phyloP scores from a whole-genome alignment of 768 basidiomycete species.

The Hygrocybe coccinea region DNA sequence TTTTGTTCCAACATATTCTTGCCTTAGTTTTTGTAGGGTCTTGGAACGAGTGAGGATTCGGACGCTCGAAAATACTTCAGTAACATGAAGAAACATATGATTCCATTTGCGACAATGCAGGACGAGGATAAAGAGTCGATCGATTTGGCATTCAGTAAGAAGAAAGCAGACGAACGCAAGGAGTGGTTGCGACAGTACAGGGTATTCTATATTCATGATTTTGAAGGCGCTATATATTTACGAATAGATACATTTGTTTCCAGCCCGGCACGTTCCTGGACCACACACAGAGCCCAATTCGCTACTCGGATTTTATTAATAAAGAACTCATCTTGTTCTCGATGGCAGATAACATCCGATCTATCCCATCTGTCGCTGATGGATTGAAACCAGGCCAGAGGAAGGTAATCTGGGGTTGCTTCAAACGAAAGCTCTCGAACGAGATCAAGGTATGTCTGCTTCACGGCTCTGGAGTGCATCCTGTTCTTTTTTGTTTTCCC shows the following conservation, averaged over 20 bases:
- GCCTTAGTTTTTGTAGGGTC: constrained; percentile 55
- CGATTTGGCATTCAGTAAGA: constrained; percentile 99
- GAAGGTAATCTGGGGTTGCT: constrained; percentile 94
- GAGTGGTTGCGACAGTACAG: constrained; percentile 95
- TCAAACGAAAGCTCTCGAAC: constrained; percentile 87
- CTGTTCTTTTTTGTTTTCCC: neutral
- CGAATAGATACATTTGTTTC: constrained; percentile 2
- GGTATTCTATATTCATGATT: constrained; percentile 35
- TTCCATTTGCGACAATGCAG: constrained; percentile 79
- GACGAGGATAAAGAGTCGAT: constrained; percentile 84
- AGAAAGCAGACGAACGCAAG: constrained; percentile 96
- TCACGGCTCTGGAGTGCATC: neutral
- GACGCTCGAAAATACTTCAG: constrained; percentile 93
- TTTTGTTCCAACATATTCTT: constrained; percentile 2
- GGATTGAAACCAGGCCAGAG: constrained; percentile 97
- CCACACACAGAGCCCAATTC: constrained; percentile 80
- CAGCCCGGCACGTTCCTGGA: constrained; percentile 93
- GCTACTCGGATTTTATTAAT: constrained; percentile 94
- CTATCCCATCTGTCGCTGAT: constrained; percentile 90
- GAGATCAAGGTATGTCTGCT: constrained; percentile 70
- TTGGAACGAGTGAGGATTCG: constrained; percentile 86
- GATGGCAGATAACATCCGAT: constrained; percentile 98
- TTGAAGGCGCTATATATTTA: neutral
- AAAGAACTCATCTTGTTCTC: constrained; percentile 97
- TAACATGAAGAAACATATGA: constrained; percentile 89